Conservation (phyloP, 805 yeast genomes). For the Starmerella gropengiesseri region DNA sequence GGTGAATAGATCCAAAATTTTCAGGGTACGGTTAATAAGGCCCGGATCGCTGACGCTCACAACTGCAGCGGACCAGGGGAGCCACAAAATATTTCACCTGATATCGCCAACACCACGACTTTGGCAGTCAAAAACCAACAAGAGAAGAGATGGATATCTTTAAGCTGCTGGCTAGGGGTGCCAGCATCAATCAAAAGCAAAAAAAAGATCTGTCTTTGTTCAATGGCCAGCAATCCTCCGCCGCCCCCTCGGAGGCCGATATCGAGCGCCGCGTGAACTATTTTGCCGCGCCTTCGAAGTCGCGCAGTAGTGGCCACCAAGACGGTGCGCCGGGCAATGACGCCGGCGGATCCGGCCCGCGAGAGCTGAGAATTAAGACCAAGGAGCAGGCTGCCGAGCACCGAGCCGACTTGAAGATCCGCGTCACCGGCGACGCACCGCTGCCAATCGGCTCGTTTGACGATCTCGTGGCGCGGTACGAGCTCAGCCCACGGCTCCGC, state of each 20-base stretch:
- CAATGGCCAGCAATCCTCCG: slow-evolving; percentile 19
- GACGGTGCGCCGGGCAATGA: not conserved
- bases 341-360: not conserved
- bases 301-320: not conserved
- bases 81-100: no score
- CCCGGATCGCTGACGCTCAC: not conserved
- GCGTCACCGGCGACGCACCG: slow-evolving; percentile 83
- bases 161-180: slow-evolving; percentile 75
- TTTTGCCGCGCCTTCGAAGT: slow-evolving; percentile 33
- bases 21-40: slow-evolving; percentile 10
- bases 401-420: slow-evolving; percentile 52
- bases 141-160: slow-evolving; percentile 52
- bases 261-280: slow-evolving; percentile 73
- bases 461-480: slow-evolving; percentile 61
- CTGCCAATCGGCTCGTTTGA: slow-evolving; percentile 82
- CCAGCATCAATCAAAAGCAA: slow-evolving; percentile 51
- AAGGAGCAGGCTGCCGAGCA: slow-evolving; percentile 50
- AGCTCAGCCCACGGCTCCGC: slow-evolving; percentile 47
- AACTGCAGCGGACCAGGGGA: not conserved
- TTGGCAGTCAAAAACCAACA: not conserved
- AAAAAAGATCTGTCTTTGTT: slow-evolving; percentile 27
- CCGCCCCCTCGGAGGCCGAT: slow-evolving; percentile 32
- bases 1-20: slow-evolving; percentile 11
- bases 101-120: no score
- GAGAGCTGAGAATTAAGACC: slow-evolving; percentile 32